Evolutionary conservation across 768 basidiomycete genomes (phyloP).

Genomic region (Mycena sanguinolenta): DNA sequence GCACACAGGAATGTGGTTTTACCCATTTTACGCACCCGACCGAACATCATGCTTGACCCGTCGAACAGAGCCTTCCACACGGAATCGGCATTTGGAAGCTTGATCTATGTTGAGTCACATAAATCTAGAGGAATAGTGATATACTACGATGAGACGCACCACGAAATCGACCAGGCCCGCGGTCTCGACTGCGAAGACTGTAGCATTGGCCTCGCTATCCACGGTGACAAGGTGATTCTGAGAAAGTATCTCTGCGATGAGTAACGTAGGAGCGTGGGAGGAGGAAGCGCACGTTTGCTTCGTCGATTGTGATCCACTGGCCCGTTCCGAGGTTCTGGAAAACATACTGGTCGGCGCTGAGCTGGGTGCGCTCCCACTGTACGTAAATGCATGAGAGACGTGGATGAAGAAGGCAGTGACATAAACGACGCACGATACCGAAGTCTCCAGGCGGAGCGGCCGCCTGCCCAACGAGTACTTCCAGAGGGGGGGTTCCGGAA

Average conservation of each 20-base stretch:
- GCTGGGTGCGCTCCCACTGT: slow-evolving; percentile 24
- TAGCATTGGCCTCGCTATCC: slow-evolving; percentile 5
- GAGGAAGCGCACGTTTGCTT: slow-evolving; percentile 16
- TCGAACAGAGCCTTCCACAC: slow-evolving; percentile 22
- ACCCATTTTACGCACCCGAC: slow-evolving; percentile 19
- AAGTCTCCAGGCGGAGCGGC: slow-evolving; percentile 22
- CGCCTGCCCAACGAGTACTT: slow-evolving; percentile 22
- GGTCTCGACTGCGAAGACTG: slow-evolving; percentile 19
- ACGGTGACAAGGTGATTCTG: slow-evolving; percentile 20
- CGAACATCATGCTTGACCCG: slow-evolving; percentile 25
- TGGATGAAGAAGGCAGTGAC: not conserved
- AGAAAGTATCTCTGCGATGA: not conserved
- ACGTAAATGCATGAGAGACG: slow-evolving; percentile 17
- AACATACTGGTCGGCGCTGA: slow-evolving; percentile 16
- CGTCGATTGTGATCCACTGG: slow-evolving; percentile 18
- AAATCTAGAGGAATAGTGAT: slow-evolving; percentile 6
- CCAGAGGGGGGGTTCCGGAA: slow-evolving; percentile 11
- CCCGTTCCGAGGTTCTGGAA: slow-evolving; percentile 19
- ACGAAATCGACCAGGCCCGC: slow-evolving; percentile 12
- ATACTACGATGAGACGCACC: slow-evolving; percentile 15
- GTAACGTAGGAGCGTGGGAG: not conserved
- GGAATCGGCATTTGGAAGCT: slow-evolving; percentile 20
- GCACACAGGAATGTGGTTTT: slow-evolving; percentile 8
- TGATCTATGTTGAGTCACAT: slow-evolving; percentile 16
- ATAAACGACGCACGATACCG: slow-evolving; percentile 19